phyloP scores from a whole-genome alignment of 1,284 basidiomycete species.

The Phlebopus sp. region DNA sequence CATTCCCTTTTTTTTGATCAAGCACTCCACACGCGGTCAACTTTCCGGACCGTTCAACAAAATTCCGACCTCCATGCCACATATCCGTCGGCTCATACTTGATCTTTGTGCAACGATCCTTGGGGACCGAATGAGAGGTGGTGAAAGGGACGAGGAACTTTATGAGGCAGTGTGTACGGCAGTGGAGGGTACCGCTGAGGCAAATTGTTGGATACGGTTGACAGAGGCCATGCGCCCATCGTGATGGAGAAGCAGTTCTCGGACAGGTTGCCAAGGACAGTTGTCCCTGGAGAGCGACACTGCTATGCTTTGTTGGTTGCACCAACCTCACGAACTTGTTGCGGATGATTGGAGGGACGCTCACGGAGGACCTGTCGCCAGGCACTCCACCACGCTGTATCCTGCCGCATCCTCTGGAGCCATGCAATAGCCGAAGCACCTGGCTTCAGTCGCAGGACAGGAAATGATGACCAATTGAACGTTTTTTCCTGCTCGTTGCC shows the following conservation, averaged over 20 bases:
- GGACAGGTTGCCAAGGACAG: neutral
- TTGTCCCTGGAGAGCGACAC: too few relatives aligned
- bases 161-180: conserved; percentile 25
- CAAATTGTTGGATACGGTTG: conserved; percentile 28
- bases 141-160: conserved; percentile 13
- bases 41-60: conserved; percentile 74
- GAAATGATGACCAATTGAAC: neutral
- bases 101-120: conserved; percentile 42
- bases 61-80: conserved; percentile 39
- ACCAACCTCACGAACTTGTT: too few relatives aligned
- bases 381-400: neutral
- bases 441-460: too few relatives aligned
- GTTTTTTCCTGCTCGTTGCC: too few relatives aligned
- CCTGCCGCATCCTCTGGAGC: neutral
- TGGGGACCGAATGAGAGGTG: conserved; percentile 15
- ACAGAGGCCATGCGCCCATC: conserved; percentile 12
- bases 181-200: conserved; percentile 29
- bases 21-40: conserved; percentile 66
- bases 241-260: conserved; percentile 9
- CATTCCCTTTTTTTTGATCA: conserved; percentile 74
- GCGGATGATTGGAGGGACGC: too few relatives aligned
- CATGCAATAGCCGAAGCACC: too few relatives aligned
- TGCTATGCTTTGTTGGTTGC: neutral
- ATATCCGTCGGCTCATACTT: conserved; percentile 44
- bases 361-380: neutral